phyloP scores from a whole-genome alignment of 306 rosid genomes.

The Prunus mira region DNA sequence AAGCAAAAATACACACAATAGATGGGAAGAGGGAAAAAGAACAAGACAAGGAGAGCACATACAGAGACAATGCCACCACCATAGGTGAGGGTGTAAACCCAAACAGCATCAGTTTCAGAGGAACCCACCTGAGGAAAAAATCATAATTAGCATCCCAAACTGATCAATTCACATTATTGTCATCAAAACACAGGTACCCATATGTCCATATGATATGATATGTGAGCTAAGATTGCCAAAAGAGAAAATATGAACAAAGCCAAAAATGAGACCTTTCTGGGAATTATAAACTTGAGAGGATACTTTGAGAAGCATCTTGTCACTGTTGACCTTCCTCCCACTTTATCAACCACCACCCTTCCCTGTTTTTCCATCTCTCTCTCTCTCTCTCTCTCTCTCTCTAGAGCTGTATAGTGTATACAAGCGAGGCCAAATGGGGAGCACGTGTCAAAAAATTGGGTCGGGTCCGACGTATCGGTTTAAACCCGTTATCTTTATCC shows the following conservation, averaged over 20 bases:
- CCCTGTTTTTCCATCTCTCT: constrained; percentile 43
- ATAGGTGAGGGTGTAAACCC: constrained; percentile 80
- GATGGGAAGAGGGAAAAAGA: background rate
- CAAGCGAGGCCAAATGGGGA: background rate
- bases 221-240: background rate
- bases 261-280: constrained; percentile 29
- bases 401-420: background rate
- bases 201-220: background rate
- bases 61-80: constrained; percentile 97
- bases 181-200: constrained; percentile 6
- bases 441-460: background rate
- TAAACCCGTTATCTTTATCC: background rate
- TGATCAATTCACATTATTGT: constrained; percentile 16
- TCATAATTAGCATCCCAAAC: constrained; percentile 1
- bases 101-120: constrained; percentile 68
- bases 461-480: background rate
- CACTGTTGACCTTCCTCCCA: constrained; percentile 65
- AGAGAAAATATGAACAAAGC: background rate
- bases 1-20: background rate
- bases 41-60: constrained; percentile 18
- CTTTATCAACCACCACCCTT: constrained; percentile 62
- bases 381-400: background rate
- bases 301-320: constrained; percentile 73
- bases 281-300: constrained; percentile 78
- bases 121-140: constrained; percentile 65